A percentile compares a stretch with the other conserved stretches of the same genome.
phyloP scores from a whole-genome alignment of 1,139 yeast genomes.

The Yamadazyma dendronema region DNA sequence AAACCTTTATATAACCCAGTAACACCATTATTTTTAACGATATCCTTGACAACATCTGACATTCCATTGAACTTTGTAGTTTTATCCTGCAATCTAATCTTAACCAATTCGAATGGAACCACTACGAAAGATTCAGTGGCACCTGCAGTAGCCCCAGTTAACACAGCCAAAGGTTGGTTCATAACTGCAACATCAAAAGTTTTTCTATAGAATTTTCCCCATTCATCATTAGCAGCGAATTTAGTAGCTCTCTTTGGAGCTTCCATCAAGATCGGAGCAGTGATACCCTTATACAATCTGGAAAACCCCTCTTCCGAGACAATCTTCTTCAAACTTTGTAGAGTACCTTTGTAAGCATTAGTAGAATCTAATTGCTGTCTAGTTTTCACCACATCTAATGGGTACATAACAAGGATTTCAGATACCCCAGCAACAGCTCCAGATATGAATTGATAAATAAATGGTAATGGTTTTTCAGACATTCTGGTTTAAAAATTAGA shows the following conservation, averaged over 20 bases:
- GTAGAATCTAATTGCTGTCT: conserved; percentile 85
- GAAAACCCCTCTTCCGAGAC: conserved; percentile 81
- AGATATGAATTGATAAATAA: conserved; percentile 83
- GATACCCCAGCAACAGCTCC: conserved; percentile 99
- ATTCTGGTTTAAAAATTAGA: conserved; percentile 11
- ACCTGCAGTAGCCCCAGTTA: conserved; percentile 98
- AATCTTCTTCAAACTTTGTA: conserved; percentile 81
- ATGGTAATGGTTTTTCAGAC: conserved; percentile 59
- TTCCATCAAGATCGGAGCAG: conserved; percentile 97
- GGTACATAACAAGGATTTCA: conserved; percentile 96
- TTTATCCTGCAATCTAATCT: conserved; percentile 88
- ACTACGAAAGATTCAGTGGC: conserved; percentile 95
- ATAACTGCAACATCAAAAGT: conserved; percentile 67
- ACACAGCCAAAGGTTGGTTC: conserved; percentile 80
- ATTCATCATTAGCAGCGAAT: conserved; percentile 97
- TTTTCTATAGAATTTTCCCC: conserved; percentile 82
- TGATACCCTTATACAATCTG: conserved; percentile 86
- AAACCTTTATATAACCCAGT: conserved; percentile 89
- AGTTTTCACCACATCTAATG: conserved; percentile 96
- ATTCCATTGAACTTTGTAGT: conserved; percentile 82
- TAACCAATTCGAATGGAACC: conserved; percentile 89
- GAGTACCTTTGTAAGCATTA: conserved; percentile 73
- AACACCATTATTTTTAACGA: conserved; percentile 71
- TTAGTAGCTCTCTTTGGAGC: conserved; percentile 99
- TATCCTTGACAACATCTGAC: conserved; percentile 75